These are phyloP conservation scores for Ramicandelaber brevisporus DNA, from an alignment of 192 early-diverging fungal species.

Conservation along the genomic window DNA sequence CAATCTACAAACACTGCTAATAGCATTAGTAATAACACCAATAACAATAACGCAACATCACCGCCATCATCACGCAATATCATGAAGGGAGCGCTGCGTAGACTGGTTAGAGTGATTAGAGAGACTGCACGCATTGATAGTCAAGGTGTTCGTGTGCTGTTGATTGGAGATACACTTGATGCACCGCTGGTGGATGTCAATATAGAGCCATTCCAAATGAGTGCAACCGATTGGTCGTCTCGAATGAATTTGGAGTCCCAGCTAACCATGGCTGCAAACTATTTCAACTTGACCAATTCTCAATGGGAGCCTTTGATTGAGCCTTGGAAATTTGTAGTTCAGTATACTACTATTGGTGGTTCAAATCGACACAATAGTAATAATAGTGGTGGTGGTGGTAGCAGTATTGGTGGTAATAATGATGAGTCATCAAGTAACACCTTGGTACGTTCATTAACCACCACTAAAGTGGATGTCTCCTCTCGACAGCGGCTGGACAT, in stretches of 20 bases:
- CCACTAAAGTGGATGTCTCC: constrained; percentile 29
- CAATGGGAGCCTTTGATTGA: constrained; percentile 97
- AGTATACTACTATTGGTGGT: too few species aligned
- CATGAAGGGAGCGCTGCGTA: constrained; percentile 30
- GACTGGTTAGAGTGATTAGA: too few species aligned
- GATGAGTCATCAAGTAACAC: too few species aligned
- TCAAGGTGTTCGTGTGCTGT: constrained; percentile 41
- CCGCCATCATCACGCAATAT: too few species aligned
- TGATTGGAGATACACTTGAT: constrained; percentile 88
- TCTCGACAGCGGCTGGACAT: constrained; percentile 52
- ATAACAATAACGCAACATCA: too few species aligned
- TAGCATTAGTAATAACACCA: too few species aligned
- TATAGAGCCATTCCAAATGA: constrained; percentile 51
- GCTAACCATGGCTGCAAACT: constrained; percentile 54
- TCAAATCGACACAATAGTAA: too few species aligned
- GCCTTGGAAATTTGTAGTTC: constrained; percentile 51
- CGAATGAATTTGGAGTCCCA: constrained; percentile 33
- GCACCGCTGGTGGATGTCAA: constrained; percentile 73
- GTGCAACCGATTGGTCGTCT: constrained; percentile 65
- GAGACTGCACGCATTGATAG: too few species aligned
- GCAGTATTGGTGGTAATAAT: too few species aligned
- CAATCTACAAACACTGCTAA: too few species aligned
- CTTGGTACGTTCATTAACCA: too few species aligned
- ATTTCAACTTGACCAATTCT: constrained; percentile 90
- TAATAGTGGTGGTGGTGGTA: too few species aligned